Conservation (phyloP, 345 rosid species). For the Citrus cavaleriei region DNA sequence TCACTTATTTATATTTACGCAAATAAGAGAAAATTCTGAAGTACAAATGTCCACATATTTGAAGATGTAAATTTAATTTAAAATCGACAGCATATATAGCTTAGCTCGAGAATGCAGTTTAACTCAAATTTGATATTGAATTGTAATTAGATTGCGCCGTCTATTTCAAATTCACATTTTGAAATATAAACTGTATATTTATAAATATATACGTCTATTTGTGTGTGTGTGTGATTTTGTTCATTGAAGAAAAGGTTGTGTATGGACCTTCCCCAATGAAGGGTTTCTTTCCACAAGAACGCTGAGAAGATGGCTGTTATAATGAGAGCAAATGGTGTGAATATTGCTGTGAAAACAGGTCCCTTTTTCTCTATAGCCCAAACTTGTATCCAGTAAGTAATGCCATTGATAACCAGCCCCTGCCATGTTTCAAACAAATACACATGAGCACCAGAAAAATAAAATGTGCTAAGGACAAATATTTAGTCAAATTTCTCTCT, state of each 20-base stretch:
- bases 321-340: constrained; percentile 77
- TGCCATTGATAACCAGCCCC: constrained; percentile 72
- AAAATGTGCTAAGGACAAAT: too few species aligned
- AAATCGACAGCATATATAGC: too few species aligned
- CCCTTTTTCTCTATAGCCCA: constrained; percentile 89
- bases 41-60: too few species aligned
- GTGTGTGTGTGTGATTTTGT: background rate
- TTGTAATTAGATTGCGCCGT: too few species aligned
- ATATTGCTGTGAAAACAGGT: constrained; percentile 73
- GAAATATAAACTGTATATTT: too few species aligned
- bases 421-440: constrained; percentile 22
- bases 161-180: too few species aligned
- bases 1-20: too few species aligned
- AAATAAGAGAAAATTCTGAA: too few species aligned
- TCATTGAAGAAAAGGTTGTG: background rate
- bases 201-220: background rate
- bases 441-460: background rate
- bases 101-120: too few species aligned
- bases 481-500: too few species aligned
- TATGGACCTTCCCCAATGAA: constrained; percentile 66
- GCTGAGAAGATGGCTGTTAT: constrained; percentile 66
- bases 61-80: too few species aligned
- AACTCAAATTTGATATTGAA: too few species aligned
- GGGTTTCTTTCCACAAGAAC: constrained; percentile 64
- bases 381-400: constrained; percentile 81